A percentile compares a stretch with the other conserved stretches of the same genome.
Conservation (phyloP, 2,329 filamentous ascomycete genomes). For the Cordyceps militaris region DNA sequence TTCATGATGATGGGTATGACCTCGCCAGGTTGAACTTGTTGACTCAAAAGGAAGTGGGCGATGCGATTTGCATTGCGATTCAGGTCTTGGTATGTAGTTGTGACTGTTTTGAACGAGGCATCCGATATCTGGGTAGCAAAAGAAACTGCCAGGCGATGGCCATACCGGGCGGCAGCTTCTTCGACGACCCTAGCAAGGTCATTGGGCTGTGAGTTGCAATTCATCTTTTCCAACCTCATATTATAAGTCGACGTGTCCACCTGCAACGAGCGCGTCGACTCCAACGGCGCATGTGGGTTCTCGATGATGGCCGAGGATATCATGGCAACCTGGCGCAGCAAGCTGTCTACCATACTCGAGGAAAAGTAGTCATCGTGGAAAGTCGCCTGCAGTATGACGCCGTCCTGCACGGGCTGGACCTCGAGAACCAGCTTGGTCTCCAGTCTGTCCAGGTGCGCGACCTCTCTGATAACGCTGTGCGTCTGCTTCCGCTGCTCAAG, state of each 20-base stretch:
- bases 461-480: slow-evolving; percentile 39
- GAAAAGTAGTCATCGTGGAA: slow-evolving; percentile 45
- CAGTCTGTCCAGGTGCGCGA: slow-evolving; percentile 60
- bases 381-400: slow-evolving; percentile 39
- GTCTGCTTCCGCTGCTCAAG: slow-evolving; percentile 32
- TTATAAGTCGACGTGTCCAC: background rate
- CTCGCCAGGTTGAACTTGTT: slow-evolving; percentile 42
- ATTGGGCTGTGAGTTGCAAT: slow-evolving; percentile 33
- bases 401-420: slow-evolving; percentile 53
- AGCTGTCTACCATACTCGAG: slow-evolving; percentile 42
- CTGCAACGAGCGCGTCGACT: background rate
- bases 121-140: slow-evolving; percentile 5
- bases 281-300: slow-evolving; percentile 17
- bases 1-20: slow-evolving; percentile 71
- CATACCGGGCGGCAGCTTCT: background rate
- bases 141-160: background rate
- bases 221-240: slow-evolving; percentile 2
- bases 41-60: slow-evolving; percentile 44
- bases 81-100: slow-evolving; percentile 57
- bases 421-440: slow-evolving; percentile 74
- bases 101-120: slow-evolving; percentile 25
- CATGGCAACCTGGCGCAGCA: slow-evolving; percentile 56
- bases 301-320: slow-evolving; percentile 32
- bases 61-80: slow-evolving; percentile 58
- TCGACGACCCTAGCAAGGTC: slow-evolving; percentile 60